A percentile compares a stretch with the other conserved stretches of the same genome.
Conservation (phyloP, 305 asterid genomes). For the Fraxinus sp. region DNA sequence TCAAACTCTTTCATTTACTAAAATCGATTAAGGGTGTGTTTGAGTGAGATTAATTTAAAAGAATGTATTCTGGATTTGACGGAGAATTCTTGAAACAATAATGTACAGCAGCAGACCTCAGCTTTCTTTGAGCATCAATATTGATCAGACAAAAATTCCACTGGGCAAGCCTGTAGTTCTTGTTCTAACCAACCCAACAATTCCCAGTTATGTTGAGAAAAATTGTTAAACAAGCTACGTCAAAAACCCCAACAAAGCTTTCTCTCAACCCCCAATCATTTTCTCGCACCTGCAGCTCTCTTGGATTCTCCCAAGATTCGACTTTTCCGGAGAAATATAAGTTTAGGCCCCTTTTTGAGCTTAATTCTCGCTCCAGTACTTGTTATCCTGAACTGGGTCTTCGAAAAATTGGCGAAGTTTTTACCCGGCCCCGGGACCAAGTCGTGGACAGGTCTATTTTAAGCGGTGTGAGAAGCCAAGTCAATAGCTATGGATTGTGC, state of each 20-base stretch:
- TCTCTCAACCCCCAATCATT: constrained; percentile 28
- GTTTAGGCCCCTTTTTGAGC: constrained; percentile 33
- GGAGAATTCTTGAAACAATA: constrained; percentile 19
- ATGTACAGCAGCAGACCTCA: constrained; percentile 58
- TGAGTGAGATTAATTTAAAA: too few relatives aligned
- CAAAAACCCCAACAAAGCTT: constrained; percentile 32
- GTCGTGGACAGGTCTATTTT: constrained; percentile 22
- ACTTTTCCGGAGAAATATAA: constrained; percentile 28
- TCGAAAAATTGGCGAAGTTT: constrained; percentile 25
- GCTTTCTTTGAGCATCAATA: constrained; percentile 29
- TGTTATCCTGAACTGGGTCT: constrained; percentile 36
- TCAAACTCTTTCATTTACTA: neutral
- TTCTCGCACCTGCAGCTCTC: constrained; percentile 39
- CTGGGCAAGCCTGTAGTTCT: constrained; percentile 28
- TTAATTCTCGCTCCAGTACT: constrained; percentile 28
- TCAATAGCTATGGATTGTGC: constrained; percentile 31
- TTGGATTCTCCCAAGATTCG: constrained; percentile 43
- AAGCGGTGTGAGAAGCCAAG: constrained; percentile 22
- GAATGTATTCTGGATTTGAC: too few relatives aligned
- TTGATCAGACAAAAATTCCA: constrained; percentile 30
- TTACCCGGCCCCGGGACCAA: constrained; percentile 22
- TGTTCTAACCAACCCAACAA: constrained; percentile 23
- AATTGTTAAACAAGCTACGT: constrained; percentile 43
- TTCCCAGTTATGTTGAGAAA: constrained; percentile 76
- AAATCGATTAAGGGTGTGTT: neutral